Base-by-base conservation (phyloP, 1,284 basidiomycete genomes). In the Tranzscheliella williamsii region DNA sequence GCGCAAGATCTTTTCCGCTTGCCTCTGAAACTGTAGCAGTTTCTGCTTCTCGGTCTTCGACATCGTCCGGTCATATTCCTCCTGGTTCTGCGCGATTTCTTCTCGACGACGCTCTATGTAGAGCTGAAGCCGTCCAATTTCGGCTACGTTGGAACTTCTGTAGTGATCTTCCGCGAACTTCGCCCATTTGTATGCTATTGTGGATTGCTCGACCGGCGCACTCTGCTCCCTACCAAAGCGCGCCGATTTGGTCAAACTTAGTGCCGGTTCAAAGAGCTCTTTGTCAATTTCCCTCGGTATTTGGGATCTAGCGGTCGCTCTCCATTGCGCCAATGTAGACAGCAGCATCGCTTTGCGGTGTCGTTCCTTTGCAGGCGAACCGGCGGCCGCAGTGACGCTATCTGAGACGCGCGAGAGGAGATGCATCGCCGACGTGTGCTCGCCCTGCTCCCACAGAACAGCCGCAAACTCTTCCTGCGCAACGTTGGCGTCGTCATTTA, bases 141-240 rank as follows among this genome's bases (percentile, higher is more conserved):
- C 91, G 0, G 88, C 84, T 1, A 89, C 89, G 47, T 83, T 84
- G 18, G 82, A 77, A 2, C 84, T 80, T 48, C 86, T 84, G 69
- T 91, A 91, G 67, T 97, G 91, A 6, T 84, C 82, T 71, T 96
- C 91, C 0, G 92, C 88, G 72, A 97, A 97, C 18, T 84, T 81
- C 0, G 93, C 94, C 74, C 86, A 95, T 63, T 89, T 84, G 65
- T 88, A 86, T 67, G 84, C 90, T 23, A 97, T 82, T n/a, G 82
- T 80, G 7, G 87, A 86, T 35, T 82, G 82, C 12, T 82, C 79
- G 8, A 70, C 20, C 50, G 42, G 38, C 24, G 70, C 38, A 12
- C 18, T 20, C 23, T 40, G 39, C 8, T 16, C 35, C 9, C 13
- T 20, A 11, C 27, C 27, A n/a, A 11, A 11, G 11, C 11, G 27